phyloP scores from a whole-genome alignment of 208 protist genomes.

The Leishmania guyanensis region DNA sequence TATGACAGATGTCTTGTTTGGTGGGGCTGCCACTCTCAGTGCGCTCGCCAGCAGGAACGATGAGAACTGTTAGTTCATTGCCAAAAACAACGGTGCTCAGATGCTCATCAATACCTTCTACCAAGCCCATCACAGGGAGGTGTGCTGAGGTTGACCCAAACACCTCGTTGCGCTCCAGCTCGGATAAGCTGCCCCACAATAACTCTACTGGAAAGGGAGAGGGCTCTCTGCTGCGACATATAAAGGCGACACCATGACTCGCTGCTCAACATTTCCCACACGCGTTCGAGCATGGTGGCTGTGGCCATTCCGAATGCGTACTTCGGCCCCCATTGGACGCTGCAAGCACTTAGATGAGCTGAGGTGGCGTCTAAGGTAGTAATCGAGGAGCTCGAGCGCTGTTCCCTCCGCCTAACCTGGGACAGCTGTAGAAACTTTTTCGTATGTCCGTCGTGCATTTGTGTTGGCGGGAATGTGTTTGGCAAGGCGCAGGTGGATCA shows the following conservation, averaged over 20 bases:
- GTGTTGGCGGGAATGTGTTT: not conserved
- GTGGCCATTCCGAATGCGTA: slow-evolving; percentile 43
- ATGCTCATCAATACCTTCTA: slow-evolving; percentile 62
- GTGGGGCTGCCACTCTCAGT: slow-evolving; percentile 53
- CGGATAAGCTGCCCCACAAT: slow-evolving; percentile 18
- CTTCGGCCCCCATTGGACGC: slow-evolving; percentile 60
- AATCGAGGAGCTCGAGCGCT: slow-evolving; percentile 14
- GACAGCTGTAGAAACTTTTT: slow-evolving; percentile 16
- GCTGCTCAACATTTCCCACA: slow-evolving; percentile 57
- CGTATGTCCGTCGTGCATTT: not conserved
- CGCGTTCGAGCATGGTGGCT: slow-evolving; percentile 13
- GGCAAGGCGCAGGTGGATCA: not conserved
- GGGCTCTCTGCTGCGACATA: slow-evolving; percentile 46
- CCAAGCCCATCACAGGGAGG: slow-evolving; percentile 33
- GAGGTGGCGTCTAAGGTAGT: slow-evolving; percentile 66
- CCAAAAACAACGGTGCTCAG: slow-evolving; percentile 61
- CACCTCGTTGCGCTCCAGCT: slow-evolving; percentile 19
- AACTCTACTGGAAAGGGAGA: slow-evolving; percentile 22
- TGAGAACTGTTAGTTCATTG: slow-evolving; percentile 66
- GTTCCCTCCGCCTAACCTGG: not conserved
- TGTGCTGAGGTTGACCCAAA: slow-evolving; percentile 21
- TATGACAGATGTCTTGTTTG: slow-evolving; percentile 69
- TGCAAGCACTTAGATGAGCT: slow-evolving; percentile 78
- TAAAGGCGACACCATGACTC: slow-evolving; percentile 65
- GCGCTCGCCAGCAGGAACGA: slow-evolving; percentile 68